These are phyloP conservation scores for Baudoinia panamericana DNA, from an alignment of 495 filamentous ascomycete species.

Conservation along the genomic window DNA sequence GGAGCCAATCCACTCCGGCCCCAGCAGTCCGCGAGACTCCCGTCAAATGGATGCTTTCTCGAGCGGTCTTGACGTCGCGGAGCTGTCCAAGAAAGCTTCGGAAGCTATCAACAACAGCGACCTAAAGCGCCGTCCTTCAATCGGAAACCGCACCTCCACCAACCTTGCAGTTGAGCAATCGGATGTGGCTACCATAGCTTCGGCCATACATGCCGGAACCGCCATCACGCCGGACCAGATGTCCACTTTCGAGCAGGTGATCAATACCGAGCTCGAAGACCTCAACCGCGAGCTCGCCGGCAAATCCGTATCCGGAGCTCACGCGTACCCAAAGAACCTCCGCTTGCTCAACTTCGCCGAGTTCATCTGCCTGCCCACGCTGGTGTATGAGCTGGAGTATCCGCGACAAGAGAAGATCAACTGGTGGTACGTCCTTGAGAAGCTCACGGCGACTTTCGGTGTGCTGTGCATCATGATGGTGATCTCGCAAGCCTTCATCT, in stretches of 20 bases:
- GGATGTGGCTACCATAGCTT: constrained; percentile 41
- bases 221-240: constrained; percentile 48
- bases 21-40: constrained; percentile 17
- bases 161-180: constrained; percentile 27
- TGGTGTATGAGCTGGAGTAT: constrained; percentile 67
- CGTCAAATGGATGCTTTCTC: constrained; percentile 18
- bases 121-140: constrained; percentile 34
- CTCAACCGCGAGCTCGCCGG: constrained; percentile 50
- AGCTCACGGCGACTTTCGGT: constrained; percentile 52
- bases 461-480: constrained; percentile 50
- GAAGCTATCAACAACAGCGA: background rate
- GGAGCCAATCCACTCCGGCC: constrained; percentile 24
- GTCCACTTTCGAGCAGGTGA: constrained; percentile 41
- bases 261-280: constrained; percentile 50
- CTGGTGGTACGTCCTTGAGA: constrained; percentile 61
- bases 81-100: constrained; percentile 2
- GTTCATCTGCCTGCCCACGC: constrained; percentile 57
- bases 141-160: constrained; percentile 25
- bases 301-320: constrained; percentile 30
- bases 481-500: constrained; percentile 39
- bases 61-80: constrained; percentile 25
- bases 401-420: constrained; percentile 54
- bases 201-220: constrained; percentile 40
- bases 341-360: constrained; percentile 53
- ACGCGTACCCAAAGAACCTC: constrained; percentile 54